A percentile compares a stretch with the other conserved stretches of the same genome.
phyloP scores from a whole-genome alignment of 2,329 filamentous ascomycete genomes.

The Alternaria longipes region DNA sequence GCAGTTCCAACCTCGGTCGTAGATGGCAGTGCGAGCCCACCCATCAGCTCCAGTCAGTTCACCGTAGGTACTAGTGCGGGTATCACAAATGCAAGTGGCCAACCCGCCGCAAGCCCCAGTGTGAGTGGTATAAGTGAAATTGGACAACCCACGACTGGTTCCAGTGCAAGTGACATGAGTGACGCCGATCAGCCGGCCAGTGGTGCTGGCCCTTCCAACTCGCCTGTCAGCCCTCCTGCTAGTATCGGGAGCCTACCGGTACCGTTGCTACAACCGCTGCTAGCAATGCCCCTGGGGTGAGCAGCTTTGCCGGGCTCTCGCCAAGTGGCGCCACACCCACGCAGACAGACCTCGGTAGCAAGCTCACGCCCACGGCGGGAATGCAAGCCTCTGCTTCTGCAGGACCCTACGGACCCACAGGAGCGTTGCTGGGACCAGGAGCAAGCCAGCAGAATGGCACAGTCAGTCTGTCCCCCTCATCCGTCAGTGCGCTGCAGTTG shows the following conservation, averaged over 20 bases:
- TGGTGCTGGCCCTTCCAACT: not conserved
- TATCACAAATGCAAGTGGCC: too few species aligned
- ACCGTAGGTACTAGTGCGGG: not conserved
- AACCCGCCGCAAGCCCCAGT: not conserved
- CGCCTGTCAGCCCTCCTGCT: not conserved
- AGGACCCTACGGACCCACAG: not conserved
- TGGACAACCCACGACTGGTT: not conserved
- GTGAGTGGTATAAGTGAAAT: not conserved
- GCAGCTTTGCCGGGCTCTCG: not conserved
- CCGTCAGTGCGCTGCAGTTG: slow-evolving; percentile 7
- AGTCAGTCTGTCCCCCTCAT: slow-evolving; percentile 5
- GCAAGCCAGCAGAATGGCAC: slow-evolving; percentile 1
- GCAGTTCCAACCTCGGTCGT: not conserved
- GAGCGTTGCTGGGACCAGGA: not conserved
- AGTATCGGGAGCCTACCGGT: not conserved
- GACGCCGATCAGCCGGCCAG: not conserved
- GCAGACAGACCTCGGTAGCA: not conserved
- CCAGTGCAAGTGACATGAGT: not conserved
- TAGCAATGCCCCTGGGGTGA: not conserved
- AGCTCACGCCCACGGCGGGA: not conserved
- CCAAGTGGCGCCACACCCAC: not conserved
- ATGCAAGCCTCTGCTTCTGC: not conserved
- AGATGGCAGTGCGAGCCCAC: not conserved
- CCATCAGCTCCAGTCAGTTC: not conserved
- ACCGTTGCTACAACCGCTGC: not conserved